Base-by-base conservation (phyloP, 805 yeast genomes). In the Yamadazyma akitaensis region DNA sequence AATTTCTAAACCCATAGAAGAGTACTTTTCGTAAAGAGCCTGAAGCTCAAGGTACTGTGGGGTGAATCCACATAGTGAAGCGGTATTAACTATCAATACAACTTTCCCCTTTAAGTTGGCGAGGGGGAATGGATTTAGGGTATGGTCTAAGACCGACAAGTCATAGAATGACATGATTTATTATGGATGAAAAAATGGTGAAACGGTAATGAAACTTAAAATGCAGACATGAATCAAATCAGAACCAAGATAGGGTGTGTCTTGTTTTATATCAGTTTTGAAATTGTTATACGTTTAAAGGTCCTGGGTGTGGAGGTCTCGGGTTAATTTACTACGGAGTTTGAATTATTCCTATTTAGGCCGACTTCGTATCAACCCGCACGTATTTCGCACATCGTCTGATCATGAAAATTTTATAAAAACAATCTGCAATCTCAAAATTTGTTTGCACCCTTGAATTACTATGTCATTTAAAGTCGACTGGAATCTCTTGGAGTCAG, bases 31-130 rank as follows among this genome's bases (percentile, higher is more conserved):
- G 68, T 88, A 82, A 12, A 90, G 66, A 35, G 63, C 68, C 66
- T 90, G 91, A 31, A 90, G 68, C 43, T 83, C 92, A 44, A 73
- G 68, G 63, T 85, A 86, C 64, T 89, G 96, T 47, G 86, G 82
- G 3, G 94, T 82, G 67, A 81, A 82, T 5, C 73, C 73, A 53
- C 95, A 88, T 67, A 88, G 84, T 60, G 94, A 84, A 14, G 97
- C 97, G 32, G 88, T 92, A 64, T 89, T 89, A 50, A 90, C 95
- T 47, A 90, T 73, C 37, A 89, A 64, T 14, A 90, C 91, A 37
- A 84, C 95, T 64, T 89, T 86, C 36, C 92, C 95, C 63, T 84
- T 76, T 48, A 85, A 71, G 49, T 82, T 68, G 37, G 65, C 56
- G 56, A 89, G 82, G 25, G 85, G 76, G 63, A 71, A 84, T 17